A percentile compares a stretch with the other conserved stretches of the same genome.
Conservation (phyloP, 23 red algal genomes). For the Chondrus crispus region DNA sequence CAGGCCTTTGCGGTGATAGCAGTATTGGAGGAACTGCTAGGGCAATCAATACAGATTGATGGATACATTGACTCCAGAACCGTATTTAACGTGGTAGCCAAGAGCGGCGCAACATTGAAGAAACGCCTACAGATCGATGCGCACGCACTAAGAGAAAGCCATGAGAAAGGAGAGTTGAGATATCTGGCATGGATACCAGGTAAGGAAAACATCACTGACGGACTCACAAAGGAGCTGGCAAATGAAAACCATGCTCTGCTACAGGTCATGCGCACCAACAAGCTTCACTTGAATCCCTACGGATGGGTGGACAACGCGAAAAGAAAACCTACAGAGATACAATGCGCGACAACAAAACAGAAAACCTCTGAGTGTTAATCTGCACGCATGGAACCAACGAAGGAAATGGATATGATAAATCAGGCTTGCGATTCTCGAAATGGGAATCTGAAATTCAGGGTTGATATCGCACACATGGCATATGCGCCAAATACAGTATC, state of each 20-base stretch:
- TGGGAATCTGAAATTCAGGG: too few relatives aligned
- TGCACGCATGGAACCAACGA: too few relatives aligned
- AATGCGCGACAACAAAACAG: too few relatives aligned
- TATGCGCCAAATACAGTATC: too few relatives aligned
- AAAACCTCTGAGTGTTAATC: too few relatives aligned
- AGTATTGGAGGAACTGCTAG: conserved; percentile 1
- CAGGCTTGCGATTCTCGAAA: too few relatives aligned
- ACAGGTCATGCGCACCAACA: background rate
- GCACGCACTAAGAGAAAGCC: background rate
- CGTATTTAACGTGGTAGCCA: conserved; percentile 16
- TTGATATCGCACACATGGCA: too few relatives aligned
- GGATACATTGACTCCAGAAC: conserved; percentile 21
- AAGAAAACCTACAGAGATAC: too few relatives aligned
- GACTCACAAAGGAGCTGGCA: background rate
- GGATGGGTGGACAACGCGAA: background rate
- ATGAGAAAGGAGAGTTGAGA: conserved; percentile 2
- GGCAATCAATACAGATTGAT: conserved; percentile 2
- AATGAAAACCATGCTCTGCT: background rate
- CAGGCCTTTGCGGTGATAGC: background rate
- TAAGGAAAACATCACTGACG: background rate
- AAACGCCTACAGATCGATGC: conserved; percentile 32
- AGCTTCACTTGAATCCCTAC: background rate
- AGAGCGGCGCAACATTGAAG: background rate
- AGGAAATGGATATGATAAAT: too few relatives aligned
- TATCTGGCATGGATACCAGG: conserved; percentile 20